phyloP scores from a whole-genome alignment of 805 yeast species.

The Barnettozyma salicaria region DNA sequence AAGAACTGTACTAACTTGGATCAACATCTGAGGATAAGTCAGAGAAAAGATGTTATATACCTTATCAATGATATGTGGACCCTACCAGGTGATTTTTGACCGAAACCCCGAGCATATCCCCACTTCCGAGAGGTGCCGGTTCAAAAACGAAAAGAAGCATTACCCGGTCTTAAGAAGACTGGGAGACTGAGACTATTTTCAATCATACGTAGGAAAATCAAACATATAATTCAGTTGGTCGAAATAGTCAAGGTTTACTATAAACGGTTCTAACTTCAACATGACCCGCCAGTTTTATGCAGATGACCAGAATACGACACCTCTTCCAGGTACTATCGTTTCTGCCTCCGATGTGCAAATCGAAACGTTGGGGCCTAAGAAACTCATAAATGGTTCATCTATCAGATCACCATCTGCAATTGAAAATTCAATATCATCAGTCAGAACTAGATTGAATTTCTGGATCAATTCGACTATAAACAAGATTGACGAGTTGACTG shows the following conservation, averaged over 20 bases:
- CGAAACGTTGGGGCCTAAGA: constrained; percentile 40
- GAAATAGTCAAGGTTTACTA: too few species aligned
- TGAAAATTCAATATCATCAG: constrained; percentile 41
- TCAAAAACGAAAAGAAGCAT: too few species aligned
- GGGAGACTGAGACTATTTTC: too few species aligned
- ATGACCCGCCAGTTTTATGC: constrained; percentile 36
- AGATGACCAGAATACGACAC: constrained; percentile 40
- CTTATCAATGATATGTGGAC: too few species aligned
- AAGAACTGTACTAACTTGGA: too few species aligned
- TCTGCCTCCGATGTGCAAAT: constrained; percentile 39
- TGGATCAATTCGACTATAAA: constrained; percentile 26
- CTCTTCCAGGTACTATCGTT: constrained; percentile 45
- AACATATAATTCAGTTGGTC: too few species aligned
- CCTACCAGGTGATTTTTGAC: too few species aligned
- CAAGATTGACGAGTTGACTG: constrained; percentile 42
- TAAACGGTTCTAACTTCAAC: too few species aligned
- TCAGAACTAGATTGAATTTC: constrained; percentile 36
- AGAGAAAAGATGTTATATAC: background rate
- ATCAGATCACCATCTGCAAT: constrained; percentile 46
- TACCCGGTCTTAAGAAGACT: too few species aligned
- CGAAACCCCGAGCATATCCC: too few species aligned
- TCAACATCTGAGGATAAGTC: background rate
- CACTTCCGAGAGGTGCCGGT: too few species aligned
- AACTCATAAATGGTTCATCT: constrained; percentile 48
- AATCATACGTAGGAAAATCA: too few species aligned